Conservation (phyloP, 192 early-diverging fungal species). For the Blastocladiella britannica region DNA sequence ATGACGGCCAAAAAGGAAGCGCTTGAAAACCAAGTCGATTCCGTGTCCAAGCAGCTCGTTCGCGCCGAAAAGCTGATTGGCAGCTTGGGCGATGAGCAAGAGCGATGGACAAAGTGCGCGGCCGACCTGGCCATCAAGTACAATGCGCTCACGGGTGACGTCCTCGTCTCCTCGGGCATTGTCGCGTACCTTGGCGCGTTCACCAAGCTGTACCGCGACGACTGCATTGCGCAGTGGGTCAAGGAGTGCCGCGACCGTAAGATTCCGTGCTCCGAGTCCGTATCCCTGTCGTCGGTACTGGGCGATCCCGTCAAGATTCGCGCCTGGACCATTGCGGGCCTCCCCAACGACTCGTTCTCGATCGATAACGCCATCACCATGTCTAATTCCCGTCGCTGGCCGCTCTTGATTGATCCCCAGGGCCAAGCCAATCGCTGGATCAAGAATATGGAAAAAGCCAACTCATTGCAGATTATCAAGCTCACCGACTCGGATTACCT, state of each 20-base stretch:
- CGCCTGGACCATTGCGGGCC: conserved; percentile 60
- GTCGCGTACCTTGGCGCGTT: conserved; percentile 92
- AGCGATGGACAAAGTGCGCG: conserved; percentile 75
- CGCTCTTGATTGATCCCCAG: conserved; percentile 91
- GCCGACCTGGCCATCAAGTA: conserved; percentile 87
- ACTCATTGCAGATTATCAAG: conserved; percentile 78
- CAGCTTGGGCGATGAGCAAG: conserved; percentile 81
- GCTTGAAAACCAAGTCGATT: conserved; percentile 83
- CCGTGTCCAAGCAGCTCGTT: conserved; percentile 76
- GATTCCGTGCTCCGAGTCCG: conserved; percentile 52
- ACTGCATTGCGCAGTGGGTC: conserved; percentile 58
- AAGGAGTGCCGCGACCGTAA: conserved; percentile 39
- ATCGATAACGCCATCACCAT: conserved; percentile 98
- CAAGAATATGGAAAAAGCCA: conserved; percentile 58
- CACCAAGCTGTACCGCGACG: conserved; percentile 82
- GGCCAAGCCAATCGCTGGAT: conserved; percentile 80
- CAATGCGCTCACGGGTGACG: conserved; percentile 94
- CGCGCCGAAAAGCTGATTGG: conserved; percentile 68
- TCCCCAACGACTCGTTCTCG: conserved; percentile 79
- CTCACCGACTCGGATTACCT: conserved; percentile 75
- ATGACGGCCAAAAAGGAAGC: conserved; percentile 77
- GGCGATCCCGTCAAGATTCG: conserved; percentile 76
- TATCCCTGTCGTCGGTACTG: conserved; percentile 74
- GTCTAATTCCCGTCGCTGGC: conserved; percentile 80
- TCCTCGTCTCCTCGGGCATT: conserved; percentile 74